Evolutionary conservation across 1,139 yeast genomes (phyloP).

Genomic region (Lodderomyces parapsilosis): DNA sequence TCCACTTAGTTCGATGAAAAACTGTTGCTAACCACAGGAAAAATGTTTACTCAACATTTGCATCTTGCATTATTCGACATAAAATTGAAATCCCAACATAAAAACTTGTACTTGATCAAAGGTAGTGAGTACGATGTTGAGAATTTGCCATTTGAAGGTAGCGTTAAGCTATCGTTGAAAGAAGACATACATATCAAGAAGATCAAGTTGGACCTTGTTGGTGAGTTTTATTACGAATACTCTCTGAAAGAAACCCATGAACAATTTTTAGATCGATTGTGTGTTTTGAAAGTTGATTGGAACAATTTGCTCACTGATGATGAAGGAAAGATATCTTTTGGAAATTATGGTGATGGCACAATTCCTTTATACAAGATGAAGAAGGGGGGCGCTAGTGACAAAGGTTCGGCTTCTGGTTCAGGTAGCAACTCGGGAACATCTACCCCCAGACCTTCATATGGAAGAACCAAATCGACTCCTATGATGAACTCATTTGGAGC

Average conservation of each 20-base stretch:
- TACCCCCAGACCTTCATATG: conserved; percentile 12
- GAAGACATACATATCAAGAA: conserved; percentile 50
- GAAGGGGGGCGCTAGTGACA: conserved; percentile 6
- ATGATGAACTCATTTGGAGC: conserved; percentile 5
- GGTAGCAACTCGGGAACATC: conserved; percentile 11
- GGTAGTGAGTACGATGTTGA: conserved; percentile 63
- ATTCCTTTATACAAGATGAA: conserved; percentile 16
- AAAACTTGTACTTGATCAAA: conserved; percentile 51
- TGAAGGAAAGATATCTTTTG: conserved; percentile 45
- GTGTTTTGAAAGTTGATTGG: conserved; percentile 58
- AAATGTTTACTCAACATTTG: conserved; percentile 26
- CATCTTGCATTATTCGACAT: conserved; percentile 34
- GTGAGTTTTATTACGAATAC: conserved; percentile 56
- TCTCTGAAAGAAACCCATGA: conserved; percentile 41
- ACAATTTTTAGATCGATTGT: conserved; percentile 48
- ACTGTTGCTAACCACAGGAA: background rate
- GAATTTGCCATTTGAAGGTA: conserved; percentile 53
- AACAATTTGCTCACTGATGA: conserved; percentile 50
- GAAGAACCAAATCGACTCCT: conserved; percentile 12
- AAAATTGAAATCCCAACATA: conserved; percentile 48
- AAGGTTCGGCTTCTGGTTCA: conserved; percentile 6
- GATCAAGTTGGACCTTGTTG: conserved; percentile 47
- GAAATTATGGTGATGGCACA: conserved; percentile 41
- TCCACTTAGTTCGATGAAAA: background rate
- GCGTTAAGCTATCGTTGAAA: conserved; percentile 53